phyloP scores from a whole-genome alignment of 352 stramenopile species.

The Globisporangium uncinulatum region DNA sequence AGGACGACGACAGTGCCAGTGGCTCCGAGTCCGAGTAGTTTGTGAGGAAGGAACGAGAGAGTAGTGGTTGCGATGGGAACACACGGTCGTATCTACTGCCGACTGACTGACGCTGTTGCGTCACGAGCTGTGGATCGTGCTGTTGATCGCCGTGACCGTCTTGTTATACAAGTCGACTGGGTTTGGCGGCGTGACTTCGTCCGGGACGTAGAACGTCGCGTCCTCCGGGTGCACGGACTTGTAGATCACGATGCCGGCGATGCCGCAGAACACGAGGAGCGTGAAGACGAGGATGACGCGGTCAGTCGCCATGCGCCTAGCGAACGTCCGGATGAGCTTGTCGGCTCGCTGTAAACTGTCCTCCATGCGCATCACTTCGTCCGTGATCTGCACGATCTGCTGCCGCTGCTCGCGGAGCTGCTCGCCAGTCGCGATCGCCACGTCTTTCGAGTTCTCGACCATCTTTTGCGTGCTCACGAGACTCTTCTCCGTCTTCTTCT shows the following conservation, averaged over 20 bases:
- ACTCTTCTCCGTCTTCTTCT: constrained; percentile 82
- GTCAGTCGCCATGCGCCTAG: constrained; percentile 77
- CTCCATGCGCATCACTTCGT: constrained; percentile 85
- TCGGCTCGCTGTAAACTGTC: constrained; percentile 73
- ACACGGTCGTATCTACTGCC: background rate
- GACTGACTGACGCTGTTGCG: too few relatives aligned
- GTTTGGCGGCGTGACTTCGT: constrained; percentile 79
- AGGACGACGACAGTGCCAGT: constrained; percentile 8
- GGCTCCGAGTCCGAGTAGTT: constrained; percentile 2
- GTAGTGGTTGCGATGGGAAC: too few relatives aligned
- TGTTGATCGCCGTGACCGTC: constrained; percentile 58
- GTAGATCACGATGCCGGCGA: constrained; percentile 82
- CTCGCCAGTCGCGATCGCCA: constrained; percentile 73
- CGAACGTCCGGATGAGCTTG: constrained; percentile 77
- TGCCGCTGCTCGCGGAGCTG: constrained; percentile 73
- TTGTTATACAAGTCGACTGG: constrained; percentile 72
- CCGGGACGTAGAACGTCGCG: constrained; percentile 78
- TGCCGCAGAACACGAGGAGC: constrained; percentile 74
- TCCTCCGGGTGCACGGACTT: constrained; percentile 70
- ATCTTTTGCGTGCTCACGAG: constrained; percentile 83
- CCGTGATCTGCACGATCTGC: constrained; percentile 84
- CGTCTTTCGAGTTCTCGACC: constrained; percentile 81
- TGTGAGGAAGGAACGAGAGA: background rate
- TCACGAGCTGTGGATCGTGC: constrained; percentile 29
- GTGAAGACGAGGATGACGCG: constrained; percentile 75